A percentile compares a stretch with the other conserved stretches of the same genome.
Conservation (phyloP, 2,329 filamentous ascomycete species). For the Venturia oleaginea region DNA sequence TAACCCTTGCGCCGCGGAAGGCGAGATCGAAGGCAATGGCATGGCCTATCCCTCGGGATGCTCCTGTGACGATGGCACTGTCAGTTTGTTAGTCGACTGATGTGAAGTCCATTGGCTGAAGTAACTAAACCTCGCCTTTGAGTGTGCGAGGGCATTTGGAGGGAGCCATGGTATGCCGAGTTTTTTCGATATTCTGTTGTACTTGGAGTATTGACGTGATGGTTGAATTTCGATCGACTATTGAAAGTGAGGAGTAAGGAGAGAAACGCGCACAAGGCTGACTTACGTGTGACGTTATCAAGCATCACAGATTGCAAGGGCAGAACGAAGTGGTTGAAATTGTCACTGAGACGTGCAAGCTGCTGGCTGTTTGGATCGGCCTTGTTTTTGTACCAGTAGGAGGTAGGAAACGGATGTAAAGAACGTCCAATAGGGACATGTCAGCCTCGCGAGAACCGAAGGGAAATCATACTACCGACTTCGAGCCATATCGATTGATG, state of each 20-base stretch:
- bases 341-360: no score
- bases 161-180: neutral
- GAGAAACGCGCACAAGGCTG: no score
- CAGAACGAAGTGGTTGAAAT: no score
- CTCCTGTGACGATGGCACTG: constrained; percentile 39
- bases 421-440: neutral
- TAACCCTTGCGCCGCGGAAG: constrained; percentile 36
- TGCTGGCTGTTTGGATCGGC: no score
- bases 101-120: constrained; percentile 17
- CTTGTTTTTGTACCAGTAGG: no score
- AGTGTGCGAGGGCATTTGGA: neutral
- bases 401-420: no score
- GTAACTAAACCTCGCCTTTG: neutral
- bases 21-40: constrained; percentile 41
- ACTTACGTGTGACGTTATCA: no score
- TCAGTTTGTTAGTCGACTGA: constrained; percentile 19
- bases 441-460: neutral
- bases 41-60: constrained; percentile 41
- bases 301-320: no score
- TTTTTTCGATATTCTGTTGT: neutral
- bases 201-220: neutral
- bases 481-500: neutral
- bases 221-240: neutral
- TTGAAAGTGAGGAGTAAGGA: no score
- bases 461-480: neutral